Base-by-base conservation (phyloP, 1,284 basidiomycete species). In the Trametes sp. region DNA sequence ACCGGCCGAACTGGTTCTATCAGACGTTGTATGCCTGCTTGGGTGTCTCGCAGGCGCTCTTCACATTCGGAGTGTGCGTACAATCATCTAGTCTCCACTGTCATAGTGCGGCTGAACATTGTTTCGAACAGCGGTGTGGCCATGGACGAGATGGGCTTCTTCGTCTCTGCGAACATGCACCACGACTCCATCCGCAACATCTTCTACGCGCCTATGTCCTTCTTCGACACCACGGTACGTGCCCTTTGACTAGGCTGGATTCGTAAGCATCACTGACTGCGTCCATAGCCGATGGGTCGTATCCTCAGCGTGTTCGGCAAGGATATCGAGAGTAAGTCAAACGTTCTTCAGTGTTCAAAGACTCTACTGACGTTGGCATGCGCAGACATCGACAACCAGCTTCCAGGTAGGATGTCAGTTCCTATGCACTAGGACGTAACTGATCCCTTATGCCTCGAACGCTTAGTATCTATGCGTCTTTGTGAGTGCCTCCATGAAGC, bases 1-100 rank as follows among this genome's bases (percentile, higher is more conserved):
- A 83, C 54, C 74, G 75, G 11, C 74, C 83, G 1, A 83, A 82
- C 68, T 83, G 82, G 3, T 85, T 90, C 70, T 93, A 94, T 74
- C 89, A 92, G 75, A 85, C 82, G 11, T 74, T 94, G 24, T 94
- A 94, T 70, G 90, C 88, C 2, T 80, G 80, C 50, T 77, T 94
- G 1, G 92, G 86, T 46, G 66, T 87, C 14, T 77, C 76, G 0
- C 85, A 87, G 70, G 84, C 92, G 0, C 35, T 88, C 13, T 87
- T 87, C 72, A 90, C 88, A 0, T 89, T 94, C 73, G 69, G 78
- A 3, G 72, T 85, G 84, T 87, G 67, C 56, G 83, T 76, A 50
- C 44, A 5, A 13, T 45, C 21, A 26, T 7, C 3, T 4, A 21
- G 10, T 45, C 11, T 24, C 6, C 28, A 2, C 53, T 42, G 21